Evolutionary conservation across 495 filamentous ascomycete species (phyloP).

Genomic region (Sordaria brevicollis): DNA sequence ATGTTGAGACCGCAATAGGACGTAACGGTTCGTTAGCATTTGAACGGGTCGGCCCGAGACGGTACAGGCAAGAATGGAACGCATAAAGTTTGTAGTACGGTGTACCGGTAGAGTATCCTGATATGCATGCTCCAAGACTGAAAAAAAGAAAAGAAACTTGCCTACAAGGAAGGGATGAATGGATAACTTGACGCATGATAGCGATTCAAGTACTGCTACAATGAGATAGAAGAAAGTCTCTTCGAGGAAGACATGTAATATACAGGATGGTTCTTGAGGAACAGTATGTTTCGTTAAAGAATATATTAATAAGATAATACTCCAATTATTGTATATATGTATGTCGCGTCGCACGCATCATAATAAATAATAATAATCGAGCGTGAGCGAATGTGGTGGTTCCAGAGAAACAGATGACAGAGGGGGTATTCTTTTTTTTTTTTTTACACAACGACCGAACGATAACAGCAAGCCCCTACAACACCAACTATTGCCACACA

Average conservation of each 20-base stretch:
- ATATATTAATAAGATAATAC: neutral
- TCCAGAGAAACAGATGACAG: neutral
- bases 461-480: neutral
- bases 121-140: no score
- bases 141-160: no score
- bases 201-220: no score
- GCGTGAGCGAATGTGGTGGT: neutral
- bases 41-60: no score
- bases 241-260: neutral
- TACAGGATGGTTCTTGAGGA: neutral
- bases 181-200: no score
- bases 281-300: neutral
- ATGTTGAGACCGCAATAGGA: no score
- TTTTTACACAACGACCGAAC: neutral
- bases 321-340: neutral
- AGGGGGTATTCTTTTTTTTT: neutral
- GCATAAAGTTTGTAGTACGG: no score
- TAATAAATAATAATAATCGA: neutral
- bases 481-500: neutral
- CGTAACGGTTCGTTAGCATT: no score
- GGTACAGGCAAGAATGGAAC: no score
- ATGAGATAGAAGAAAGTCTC: no score
- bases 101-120: no score
- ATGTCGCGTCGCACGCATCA: neutral
- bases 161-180: no score